phyloP scores from a whole-genome alignment of 768 basidiomycete species.

The Pisolithus tinctorius region DNA sequence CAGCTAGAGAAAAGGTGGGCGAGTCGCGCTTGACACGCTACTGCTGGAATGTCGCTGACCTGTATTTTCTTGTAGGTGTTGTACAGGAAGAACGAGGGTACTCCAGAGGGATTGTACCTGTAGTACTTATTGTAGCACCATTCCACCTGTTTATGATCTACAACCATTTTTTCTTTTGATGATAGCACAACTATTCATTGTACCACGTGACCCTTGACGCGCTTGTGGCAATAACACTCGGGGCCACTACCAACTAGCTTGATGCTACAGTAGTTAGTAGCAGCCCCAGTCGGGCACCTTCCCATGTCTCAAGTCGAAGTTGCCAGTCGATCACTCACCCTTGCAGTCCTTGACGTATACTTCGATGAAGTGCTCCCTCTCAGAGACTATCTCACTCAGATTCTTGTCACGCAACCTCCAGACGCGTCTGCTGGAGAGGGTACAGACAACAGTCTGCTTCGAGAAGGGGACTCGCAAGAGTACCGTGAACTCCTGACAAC shows the following conservation, averaged over 20 bases:
- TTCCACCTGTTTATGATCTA: too few relatives aligned
- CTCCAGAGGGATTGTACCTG: slow-evolving; percentile 83
- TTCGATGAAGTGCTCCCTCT: slow-evolving; percentile 36
- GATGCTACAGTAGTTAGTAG: too few relatives aligned
- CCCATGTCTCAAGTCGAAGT: not conserved
- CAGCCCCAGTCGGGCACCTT: not conserved
- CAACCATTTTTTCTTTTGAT: too few relatives aligned
- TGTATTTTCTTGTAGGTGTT: slow-evolving; percentile 46
- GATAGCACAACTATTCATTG: not conserved
- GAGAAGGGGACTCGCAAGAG: slow-evolving; percentile 16
- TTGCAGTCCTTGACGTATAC: slow-evolving; percentile 36
- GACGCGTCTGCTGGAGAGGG: slow-evolving; percentile 6
- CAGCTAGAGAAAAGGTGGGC: slow-evolving; percentile 87
- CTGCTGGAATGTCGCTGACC: slow-evolving; percentile 2
- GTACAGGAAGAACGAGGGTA: slow-evolving; percentile 97
- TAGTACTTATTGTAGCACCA: slow-evolving; percentile 26
- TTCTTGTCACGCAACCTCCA: slow-evolving; percentile 22
- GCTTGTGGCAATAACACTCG: slow-evolving; percentile 2
- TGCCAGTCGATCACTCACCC: slow-evolving; percentile 12
- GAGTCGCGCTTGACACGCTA: not conserved
- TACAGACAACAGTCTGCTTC: slow-evolving; percentile 3
- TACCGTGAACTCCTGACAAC: slow-evolving; percentile 37
- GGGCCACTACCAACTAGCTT: too few relatives aligned
- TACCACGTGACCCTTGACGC: slow-evolving; percentile 2
- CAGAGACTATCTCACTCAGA: slow-evolving; percentile 32